Evolutionary conservation across 2,329 filamentous ascomycete genomes (phyloP).

Genomic region (Neofusicoccum umdonicola): DNA sequence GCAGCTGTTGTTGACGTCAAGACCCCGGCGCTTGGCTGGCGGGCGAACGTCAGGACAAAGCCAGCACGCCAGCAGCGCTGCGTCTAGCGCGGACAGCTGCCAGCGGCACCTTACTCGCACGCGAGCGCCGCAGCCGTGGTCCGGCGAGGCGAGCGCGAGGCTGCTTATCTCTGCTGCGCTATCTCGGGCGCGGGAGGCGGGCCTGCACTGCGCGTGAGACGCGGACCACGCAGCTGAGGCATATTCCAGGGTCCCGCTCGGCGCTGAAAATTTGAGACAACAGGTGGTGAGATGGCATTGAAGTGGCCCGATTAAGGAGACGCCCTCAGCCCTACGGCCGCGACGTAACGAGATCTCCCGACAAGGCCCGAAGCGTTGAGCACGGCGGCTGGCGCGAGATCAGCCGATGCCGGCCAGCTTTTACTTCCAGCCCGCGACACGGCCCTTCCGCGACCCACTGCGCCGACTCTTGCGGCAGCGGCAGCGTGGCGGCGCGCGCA

Average conservation of each 20-base stretch:
- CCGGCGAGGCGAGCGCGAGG: not conserved
- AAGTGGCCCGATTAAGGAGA: slow-evolving; percentile 12
- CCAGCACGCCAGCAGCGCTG: too few relatives aligned
- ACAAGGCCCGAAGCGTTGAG: not conserved
- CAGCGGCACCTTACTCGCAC: not conserved
- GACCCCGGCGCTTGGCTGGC: not conserved
- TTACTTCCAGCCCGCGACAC: slow-evolving; percentile 3
- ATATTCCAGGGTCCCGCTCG: slow-evolving; percentile 11
- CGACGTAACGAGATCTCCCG: slow-evolving; percentile 10
- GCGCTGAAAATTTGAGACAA: slow-evolving; percentile 9
- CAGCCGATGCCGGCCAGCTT: slow-evolving; percentile 16
- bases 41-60: not conserved
- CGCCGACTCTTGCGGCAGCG: not conserved
- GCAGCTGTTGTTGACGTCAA: not conserved
- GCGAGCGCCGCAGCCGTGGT: too few relatives aligned
- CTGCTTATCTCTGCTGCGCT: not conserved
- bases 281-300: slow-evolving; percentile 11
- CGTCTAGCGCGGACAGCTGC: not conserved
- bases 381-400: slow-evolving; percentile 9
- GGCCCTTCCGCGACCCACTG: slow-evolving; percentile 1
- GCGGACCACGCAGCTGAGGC: slow-evolving; percentile 4
- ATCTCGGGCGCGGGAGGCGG: not conserved
- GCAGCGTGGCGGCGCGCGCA: slow-evolving; percentile 2
- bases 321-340: slow-evolving; percentile 7
- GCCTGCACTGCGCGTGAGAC: slow-evolving; percentile 2